A percentile compares a stretch with the other conserved stretches of the same genome.
phyloP scores from a whole-genome alignment of 148 eudicot species.

The Chenopodium formosanum region DNA sequence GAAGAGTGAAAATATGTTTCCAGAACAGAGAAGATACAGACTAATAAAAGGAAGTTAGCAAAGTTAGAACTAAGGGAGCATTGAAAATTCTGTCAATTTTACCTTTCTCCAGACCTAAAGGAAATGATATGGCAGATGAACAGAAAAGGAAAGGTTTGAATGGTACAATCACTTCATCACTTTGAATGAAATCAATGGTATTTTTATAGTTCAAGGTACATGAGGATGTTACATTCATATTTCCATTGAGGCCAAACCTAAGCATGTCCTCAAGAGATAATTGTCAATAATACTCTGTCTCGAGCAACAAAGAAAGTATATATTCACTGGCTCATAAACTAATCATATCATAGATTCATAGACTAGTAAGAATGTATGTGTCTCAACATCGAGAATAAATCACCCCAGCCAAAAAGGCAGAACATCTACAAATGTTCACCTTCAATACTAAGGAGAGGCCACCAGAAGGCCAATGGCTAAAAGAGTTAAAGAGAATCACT shows the following conservation, averaged over 20 bases:
- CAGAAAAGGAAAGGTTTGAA: background rate
- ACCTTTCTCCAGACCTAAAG: background rate
- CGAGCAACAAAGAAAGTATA: too few species aligned
- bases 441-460: background rate
- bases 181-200: background rate
- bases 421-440: background rate
- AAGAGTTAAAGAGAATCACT: conserved; percentile 13
- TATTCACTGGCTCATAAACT: background rate
- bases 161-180: background rate
- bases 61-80: background rate
- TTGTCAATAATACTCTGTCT: background rate
- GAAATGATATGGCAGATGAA: background rate
- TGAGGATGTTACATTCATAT: background rate
- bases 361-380: background rate
- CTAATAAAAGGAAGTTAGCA: background rate
- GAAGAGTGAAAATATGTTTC: background rate
- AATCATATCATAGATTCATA: background rate
- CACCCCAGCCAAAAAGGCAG: background rate
- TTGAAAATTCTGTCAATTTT: background rate
- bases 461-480: background rate
- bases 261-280: background rate
- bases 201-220: background rate
- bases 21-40: background rate
- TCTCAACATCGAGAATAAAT: background rate
- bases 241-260: background rate